phyloP scores from a whole-genome alignment of 306 rosid species.

The Astragalus membranaceus region DNA sequence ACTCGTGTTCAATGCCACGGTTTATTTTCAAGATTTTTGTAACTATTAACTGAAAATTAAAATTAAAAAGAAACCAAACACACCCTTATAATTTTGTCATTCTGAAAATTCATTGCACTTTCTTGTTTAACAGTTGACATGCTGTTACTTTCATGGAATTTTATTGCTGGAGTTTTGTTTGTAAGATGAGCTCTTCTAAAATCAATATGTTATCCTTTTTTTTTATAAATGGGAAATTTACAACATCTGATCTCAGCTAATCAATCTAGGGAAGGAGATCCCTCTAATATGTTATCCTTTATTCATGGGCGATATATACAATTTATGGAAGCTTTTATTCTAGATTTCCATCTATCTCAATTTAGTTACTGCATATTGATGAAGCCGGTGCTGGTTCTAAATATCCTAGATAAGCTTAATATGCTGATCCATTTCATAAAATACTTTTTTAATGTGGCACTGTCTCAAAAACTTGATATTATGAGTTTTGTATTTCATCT shows the following conservation, averaged over 20 bases:
- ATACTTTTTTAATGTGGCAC: not conserved
- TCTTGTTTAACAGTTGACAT: not conserved
- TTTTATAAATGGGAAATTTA: too few relatives aligned
- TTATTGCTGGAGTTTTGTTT: not conserved
- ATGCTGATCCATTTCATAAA: not conserved
- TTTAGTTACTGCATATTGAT: slow-evolving; percentile 12
- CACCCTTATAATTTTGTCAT: not conserved
- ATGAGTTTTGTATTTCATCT: slow-evolving; percentile 1
- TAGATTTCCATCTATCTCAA: not conserved
- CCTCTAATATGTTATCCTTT: not conserved
- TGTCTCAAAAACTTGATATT: not conserved
- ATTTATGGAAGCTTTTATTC: not conserved
- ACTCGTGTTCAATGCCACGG: not conserved
- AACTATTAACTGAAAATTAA: not conserved
- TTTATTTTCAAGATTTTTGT: not conserved
- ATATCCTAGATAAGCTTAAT: not conserved
- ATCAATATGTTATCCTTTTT: not conserved
- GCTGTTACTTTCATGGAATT: not conserved
- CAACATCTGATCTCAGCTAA: too few relatives aligned
- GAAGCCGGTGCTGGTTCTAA: not conserved
- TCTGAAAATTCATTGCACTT: not conserved
- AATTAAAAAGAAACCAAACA: not conserved
- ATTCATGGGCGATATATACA: not conserved
- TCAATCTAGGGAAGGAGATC: too few relatives aligned
- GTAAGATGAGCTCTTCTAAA: slow-evolving; percentile 3